Evolutionary conservation across 768 basidiomycete genomes (phyloP), one percentile per base, ranked within the genome.

Genomic region (Lyophyllum shimeji): DNA sequence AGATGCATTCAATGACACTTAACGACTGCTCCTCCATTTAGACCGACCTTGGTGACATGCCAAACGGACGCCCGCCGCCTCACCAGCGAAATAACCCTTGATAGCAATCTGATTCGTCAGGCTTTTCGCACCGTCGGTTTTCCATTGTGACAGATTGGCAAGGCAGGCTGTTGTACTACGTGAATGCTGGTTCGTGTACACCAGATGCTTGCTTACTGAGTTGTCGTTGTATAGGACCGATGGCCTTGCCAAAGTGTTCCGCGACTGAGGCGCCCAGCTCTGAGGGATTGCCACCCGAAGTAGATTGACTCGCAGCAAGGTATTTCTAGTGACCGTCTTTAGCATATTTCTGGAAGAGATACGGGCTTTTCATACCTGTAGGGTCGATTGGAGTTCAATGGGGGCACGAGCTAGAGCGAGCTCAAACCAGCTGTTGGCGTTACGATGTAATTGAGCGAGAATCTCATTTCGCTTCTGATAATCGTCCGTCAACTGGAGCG

Each of bases 231-330:
- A 85, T 81, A 3, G 87, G 84, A 1, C 91, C 88, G 55, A 93
- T 86, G 1, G 85, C 82, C 66, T 89, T 93, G 3, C 87, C 92
- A 70, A 89, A 94, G 40, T 87, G 84, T 66, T 95, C 81, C 5
- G 96, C 96, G 34, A 96, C 73, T 15, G 94, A 91, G 15, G 95
- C 91, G 2, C 96, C 96, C 48, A 99, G 80, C 71, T 98, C 96
- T 7, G 92, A 85, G 25, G 86, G 79, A 50, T 89, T 89, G 2
- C 86, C 75, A n/a, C 86, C 79, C 11, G 86, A 78, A 5, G 83
- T 72, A 0, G 87, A 83, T 62, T 87, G 84, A 61, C 87, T 87
- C 24, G 87, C 77, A 46, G 89, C 81, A 23, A 98, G 81, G 69
- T 99, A 98, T 83, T 90, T 91, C 93, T 97, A 21, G 27, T 52